phyloP scores from a whole-genome alignment of 2,329 filamentous ascomycete species.

The Apiospora pterosperma region DNA sequence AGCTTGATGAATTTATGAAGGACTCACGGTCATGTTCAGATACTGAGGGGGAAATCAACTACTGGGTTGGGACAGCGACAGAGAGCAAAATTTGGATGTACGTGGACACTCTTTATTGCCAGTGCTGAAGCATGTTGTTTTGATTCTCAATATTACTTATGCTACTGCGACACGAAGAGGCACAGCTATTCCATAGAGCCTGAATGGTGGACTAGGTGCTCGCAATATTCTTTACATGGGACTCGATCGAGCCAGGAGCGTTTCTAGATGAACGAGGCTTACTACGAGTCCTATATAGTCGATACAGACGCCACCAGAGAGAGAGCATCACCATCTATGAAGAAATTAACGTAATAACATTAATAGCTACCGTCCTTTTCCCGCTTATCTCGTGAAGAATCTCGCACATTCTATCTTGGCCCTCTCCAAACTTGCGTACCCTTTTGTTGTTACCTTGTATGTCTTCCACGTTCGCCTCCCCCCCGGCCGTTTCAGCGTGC shows the following conservation, averaged over 20 bases:
- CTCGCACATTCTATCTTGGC: not conserved
- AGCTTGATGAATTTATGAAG: not conserved
- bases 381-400: not conserved
- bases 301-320: not conserved
- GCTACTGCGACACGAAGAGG: not conserved
- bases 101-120: not conserved
- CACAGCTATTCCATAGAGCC: not conserved
- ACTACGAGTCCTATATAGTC: not conserved
- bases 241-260: not conserved
- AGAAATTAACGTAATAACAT: not conserved
- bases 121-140: not conserved
- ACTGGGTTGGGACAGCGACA: not conserved
- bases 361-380: not conserved
- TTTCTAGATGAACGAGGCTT: not conserved
- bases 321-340: not conserved
- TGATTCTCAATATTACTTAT: not conserved
- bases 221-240: not conserved
- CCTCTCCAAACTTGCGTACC: not conserved
- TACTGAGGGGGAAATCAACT: not conserved
- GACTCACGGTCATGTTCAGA: not conserved
- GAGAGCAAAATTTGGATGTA: too few relatives aligned
- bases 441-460: not conserved
- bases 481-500: not conserved
- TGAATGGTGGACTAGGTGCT: not conserved
- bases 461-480: not conserved